These are phyloP conservation scores for Neurospora sp. DNA, from an alignment of 495 filamentous ascomycete species.

Conservation along the genomic window DNA sequence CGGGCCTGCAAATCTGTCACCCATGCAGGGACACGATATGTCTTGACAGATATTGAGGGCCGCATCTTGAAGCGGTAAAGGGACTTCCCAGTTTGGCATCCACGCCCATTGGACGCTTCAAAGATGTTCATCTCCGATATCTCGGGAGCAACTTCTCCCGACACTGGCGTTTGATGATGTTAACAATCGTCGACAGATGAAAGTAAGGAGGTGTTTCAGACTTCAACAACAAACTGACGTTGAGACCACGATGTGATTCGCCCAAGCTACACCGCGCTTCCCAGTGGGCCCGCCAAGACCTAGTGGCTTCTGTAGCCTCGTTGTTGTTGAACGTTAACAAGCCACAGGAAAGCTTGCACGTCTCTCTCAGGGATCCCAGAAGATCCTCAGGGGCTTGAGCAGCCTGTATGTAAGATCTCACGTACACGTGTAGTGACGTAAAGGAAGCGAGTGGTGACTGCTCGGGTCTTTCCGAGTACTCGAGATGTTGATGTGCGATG, in stretches of 20 bases:
- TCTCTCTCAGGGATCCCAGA: background rate
- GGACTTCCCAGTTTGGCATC: background rate
- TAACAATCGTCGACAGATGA: background rate
- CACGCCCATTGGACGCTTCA: background rate
- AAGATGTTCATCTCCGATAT: background rate
- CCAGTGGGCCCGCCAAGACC: background rate
- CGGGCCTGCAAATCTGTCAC: background rate
- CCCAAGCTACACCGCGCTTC: background rate
- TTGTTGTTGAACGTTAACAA: background rate
- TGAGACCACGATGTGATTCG: background rate
- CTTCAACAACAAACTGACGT: background rate
- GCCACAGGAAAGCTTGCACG: background rate
- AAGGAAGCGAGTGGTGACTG: background rate
- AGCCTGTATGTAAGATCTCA: background rate
- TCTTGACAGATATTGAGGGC: background rate
- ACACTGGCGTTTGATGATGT: background rate
- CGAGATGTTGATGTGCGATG: background rate
- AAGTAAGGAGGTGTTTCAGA: background rate
- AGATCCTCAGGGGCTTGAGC: background rate
- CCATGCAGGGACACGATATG: background rate
- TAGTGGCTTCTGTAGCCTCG: background rate
- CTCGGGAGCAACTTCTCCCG: background rate
- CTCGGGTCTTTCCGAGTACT: background rate
- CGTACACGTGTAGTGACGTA: background rate
- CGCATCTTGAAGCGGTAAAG: background rate